phyloP scores from a whole-genome alignment of 1,139 yeast genomes.

The Hanseniaspora uvarum region DNA sequence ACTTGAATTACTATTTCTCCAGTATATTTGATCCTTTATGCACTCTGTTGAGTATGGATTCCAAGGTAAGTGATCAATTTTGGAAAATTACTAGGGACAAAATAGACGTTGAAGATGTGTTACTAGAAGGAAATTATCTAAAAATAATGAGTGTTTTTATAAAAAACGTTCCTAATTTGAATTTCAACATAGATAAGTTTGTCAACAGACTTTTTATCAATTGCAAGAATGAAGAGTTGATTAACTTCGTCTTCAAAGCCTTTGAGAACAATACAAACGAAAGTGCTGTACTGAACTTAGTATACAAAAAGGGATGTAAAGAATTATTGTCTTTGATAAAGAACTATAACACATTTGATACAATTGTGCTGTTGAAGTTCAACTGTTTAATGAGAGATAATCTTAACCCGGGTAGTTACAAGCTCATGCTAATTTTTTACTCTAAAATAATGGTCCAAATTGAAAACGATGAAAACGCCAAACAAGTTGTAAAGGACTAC shows the following conservation, averaged over 20 bases:
- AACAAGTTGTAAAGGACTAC: neutral
- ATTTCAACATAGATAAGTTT: constrained; percentile 9
- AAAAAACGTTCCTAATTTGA: neutral
- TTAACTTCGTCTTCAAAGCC: neutral
- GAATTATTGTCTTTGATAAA: neutral
- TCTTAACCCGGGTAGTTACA: constrained; percentile 10
- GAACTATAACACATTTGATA: neutral
- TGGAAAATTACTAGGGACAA: constrained; percentile 35
- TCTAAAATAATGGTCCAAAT: neutral
- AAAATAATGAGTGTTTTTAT: constrained; percentile 16
- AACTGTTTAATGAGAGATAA: neutral
- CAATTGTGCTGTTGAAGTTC: neutral
- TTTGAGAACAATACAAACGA: neutral
- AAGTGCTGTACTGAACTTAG: neutral
- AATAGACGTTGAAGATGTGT: constrained; percentile 32
- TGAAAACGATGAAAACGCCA: neutral
- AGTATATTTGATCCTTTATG: constrained; percentile 50
- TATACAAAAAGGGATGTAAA: constrained; percentile 9
- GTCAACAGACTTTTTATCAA: neutral
- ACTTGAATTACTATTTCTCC: constrained; percentile 37
- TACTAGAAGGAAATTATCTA: constrained; percentile 24
- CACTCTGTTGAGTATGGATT: constrained; percentile 34
- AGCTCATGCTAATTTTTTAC: constrained; percentile 9
- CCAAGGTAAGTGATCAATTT: constrained; percentile 24
- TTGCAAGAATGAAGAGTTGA: neutral